These are phyloP conservation scores for Geotrichum siamense DNA, from an alignment of 1,139 yeast species.

Conservation along the genomic window DNA sequence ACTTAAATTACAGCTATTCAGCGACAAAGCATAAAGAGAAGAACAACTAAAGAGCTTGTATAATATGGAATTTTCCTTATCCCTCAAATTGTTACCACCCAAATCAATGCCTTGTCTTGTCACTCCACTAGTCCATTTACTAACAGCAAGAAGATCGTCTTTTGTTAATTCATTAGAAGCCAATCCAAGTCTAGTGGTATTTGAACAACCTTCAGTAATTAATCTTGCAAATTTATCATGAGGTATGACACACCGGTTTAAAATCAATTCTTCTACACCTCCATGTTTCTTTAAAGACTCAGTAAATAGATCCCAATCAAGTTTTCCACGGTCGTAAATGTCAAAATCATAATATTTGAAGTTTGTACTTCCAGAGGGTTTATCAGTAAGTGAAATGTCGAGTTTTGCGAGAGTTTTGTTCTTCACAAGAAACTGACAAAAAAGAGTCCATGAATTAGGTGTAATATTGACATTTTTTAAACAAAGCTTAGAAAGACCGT, in stretches of 20 bases:
- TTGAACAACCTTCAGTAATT: constrained; percentile 45
- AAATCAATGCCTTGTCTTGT: constrained; percentile 76
- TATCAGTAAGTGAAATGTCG: constrained; percentile 37
- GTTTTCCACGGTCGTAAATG: constrained; percentile 47
- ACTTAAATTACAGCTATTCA: constrained; percentile 58
- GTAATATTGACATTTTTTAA: constrained; percentile 73
- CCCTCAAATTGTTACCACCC: constrained; percentile 42
- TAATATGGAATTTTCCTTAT: constrained; percentile 12
- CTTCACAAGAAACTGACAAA: constrained; percentile 62
- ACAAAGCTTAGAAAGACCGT: constrained; percentile 60
- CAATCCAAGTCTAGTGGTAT: constrained; percentile 67
- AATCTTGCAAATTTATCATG: constrained; percentile 42
- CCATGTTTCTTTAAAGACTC: constrained; percentile 52
- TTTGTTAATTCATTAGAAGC: constrained; percentile 61
- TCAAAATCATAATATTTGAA: constrained; percentile 16
- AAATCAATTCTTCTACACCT: constrained; percentile 74
- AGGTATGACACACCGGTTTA: constrained; percentile 69
- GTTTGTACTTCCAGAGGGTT: constrained; percentile 13
- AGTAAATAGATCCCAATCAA: constrained; percentile 72
- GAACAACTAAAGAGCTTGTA: constrained; percentile 7
- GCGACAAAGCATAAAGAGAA: constrained; percentile 52
- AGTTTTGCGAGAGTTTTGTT: constrained; percentile 56
- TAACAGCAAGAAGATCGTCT: constrained; percentile 49
- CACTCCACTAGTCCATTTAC: constrained; percentile 47
- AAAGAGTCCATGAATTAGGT: constrained; percentile 59